These are phyloP conservation scores for Saccharomycopsis sp. DNA, from an alignment of 805 yeast species.

Conservation along the genomic window DNA sequence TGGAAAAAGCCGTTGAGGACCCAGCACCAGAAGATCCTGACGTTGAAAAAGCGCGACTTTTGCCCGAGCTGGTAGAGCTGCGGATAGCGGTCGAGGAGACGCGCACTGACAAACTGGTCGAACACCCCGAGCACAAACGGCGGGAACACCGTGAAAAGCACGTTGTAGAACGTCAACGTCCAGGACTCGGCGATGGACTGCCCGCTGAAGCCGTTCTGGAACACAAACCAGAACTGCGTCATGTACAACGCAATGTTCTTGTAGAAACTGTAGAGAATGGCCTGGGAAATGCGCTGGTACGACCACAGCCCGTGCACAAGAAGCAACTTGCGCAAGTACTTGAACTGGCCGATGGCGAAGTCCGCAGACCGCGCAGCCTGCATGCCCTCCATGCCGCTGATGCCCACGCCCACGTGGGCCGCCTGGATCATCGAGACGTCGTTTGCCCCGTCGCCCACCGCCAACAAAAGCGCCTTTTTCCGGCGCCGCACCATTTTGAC, in stretches of 20 bases:
- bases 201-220: slow-evolving; percentile 87
- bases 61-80: slow-evolving; percentile 90
- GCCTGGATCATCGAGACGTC: slow-evolving; percentile 99
- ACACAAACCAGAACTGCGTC: slow-evolving; percentile 98
- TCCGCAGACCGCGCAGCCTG: slow-evolving; percentile 99
- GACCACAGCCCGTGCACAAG: slow-evolving; percentile 98
- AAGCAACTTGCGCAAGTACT: slow-evolving; percentile 70
- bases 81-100: slow-evolving; percentile 86
- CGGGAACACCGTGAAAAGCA: slow-evolving; percentile 88
- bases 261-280: slow-evolving; percentile 90
- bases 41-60: slow-evolving; percentile 80
- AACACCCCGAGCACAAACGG: slow-evolving; percentile 95
- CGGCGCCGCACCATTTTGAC: slow-evolving; percentile 89
- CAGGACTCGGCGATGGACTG: slow-evolving; percentile 95
- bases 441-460: slow-evolving; percentile 98
- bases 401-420: slow-evolving; percentile 98
- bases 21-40: slow-evolving; percentile 95
- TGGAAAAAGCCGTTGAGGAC: slow-evolving; percentile 92
- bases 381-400: slow-evolving; percentile 99
- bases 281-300: slow-evolving; percentile 87
- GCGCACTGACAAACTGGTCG: slow-evolving; percentile 91
- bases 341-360: slow-evolving; percentile 93
- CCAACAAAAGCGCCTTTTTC: slow-evolving; percentile 65
- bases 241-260: slow-evolving; percentile 91
- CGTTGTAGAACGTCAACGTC: slow-evolving; percentile 95